Percentiles rank a stretch among this genome's conserved stretches.
Conservation (phyloP, 305 asterid genomes). For the Rubia occidens region DNA sequence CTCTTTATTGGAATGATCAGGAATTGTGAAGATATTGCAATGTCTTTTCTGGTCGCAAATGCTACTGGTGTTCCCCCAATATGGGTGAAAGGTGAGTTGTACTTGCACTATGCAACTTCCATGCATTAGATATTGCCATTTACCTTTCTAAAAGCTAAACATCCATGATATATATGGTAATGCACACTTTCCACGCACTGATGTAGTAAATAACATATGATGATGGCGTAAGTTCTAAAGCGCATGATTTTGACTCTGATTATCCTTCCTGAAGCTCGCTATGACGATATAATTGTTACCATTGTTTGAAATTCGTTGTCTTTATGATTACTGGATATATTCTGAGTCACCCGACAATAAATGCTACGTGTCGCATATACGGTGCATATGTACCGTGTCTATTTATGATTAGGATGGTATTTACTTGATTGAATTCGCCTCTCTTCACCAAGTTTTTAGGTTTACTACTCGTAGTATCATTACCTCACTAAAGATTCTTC, state of each 20-base stretch:
- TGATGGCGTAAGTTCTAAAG: not conserved
- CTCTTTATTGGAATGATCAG: conserved; percentile 27
- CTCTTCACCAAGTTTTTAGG: not conserved
- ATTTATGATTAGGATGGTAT: not conserved
- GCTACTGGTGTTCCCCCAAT: conserved; percentile 76
- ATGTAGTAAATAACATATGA: not conserved
- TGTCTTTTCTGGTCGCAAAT: conserved; percentile 84
- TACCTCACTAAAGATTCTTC: not conserved
- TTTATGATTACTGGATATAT: not conserved
- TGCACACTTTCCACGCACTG: not conserved
- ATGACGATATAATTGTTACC: not conserved
- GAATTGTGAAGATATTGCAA: conserved; percentile 90
- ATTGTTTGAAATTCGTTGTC: not conserved
- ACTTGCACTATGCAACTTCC: not conserved
- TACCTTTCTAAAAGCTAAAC: too few relatives aligned
- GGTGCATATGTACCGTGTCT: not conserved
- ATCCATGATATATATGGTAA: too few relatives aligned
- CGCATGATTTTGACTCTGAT: not conserved
- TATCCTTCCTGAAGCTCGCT: not conserved
- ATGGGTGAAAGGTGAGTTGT: conserved; percentile 73
- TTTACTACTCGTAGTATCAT: not conserved
- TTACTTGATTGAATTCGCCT: not conserved
- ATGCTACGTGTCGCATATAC: not conserved
- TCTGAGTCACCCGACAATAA: not conserved
- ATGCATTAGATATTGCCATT: not conserved